Conservation (phyloP, 2,329 filamentous ascomycete genomes). For the Phyllosticta citrichinensis region DNA sequence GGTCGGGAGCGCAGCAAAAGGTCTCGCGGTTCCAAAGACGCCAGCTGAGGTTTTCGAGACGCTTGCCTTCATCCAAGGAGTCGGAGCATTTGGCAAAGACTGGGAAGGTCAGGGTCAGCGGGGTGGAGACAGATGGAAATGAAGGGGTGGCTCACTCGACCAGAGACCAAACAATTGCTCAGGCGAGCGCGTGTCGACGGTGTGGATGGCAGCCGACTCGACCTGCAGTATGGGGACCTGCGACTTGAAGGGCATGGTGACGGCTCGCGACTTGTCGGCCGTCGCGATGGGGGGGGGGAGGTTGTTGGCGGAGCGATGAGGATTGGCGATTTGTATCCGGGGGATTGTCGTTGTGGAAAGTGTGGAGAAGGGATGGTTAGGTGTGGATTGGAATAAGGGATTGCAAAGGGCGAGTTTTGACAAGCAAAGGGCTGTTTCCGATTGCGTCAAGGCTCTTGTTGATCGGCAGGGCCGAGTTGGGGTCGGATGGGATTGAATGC, state of each 20-base stretch:
- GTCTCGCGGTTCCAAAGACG: constrained; percentile 89
- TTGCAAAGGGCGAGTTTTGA: constrained; percentile 7
- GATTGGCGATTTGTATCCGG: not conserved
- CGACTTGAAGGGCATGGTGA: constrained; percentile 70
- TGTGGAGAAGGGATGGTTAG: not conserved
- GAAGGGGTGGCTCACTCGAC: constrained; percentile 58
- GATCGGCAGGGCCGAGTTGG: constrained; percentile 15
- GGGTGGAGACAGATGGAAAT: constrained; percentile 2
- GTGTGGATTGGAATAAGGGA: not conserved
- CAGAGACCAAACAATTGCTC: constrained; percentile 95
- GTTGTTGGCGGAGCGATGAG: not conserved
- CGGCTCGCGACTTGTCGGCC: not conserved
- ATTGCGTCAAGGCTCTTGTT: constrained; percentile 14
- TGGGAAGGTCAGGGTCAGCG: constrained; percentile 28
- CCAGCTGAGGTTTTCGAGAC: constrained; percentile 94
- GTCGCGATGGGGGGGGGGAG: not conserved
- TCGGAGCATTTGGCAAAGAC: constrained; percentile 93
- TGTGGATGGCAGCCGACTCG: constrained; percentile 83
- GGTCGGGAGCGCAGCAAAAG: constrained; percentile 67
- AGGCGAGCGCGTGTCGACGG: constrained; percentile 85
- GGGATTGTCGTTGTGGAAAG: not conserved
- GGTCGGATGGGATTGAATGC: constrained; percentile 6
- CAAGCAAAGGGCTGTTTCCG: constrained; percentile 13
- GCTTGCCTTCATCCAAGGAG: constrained; percentile 82
- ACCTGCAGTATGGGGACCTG: constrained; percentile 82